Base-by-base conservation (phyloP, 441 rosid genomes). In the Eruca vesicaria region DNA sequence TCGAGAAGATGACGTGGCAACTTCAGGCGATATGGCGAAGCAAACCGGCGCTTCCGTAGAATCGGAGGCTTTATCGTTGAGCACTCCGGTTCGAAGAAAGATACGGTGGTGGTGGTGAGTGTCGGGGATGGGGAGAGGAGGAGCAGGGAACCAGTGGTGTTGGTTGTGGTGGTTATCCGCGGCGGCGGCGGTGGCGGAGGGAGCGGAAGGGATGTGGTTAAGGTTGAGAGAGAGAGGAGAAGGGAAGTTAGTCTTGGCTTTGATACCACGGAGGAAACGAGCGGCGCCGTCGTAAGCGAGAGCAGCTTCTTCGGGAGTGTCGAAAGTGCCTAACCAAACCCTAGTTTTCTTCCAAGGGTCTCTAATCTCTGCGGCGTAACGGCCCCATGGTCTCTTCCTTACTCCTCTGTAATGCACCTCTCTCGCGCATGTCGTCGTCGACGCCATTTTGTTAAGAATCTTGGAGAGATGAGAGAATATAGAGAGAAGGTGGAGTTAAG, bases 281-380 rank as follows among this genome's bases (percentile, higher is more conserved):
- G 99, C 99, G n/a, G 98, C 99, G 21, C 94, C 93, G 60, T 94
- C 99, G 80, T 94, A 94, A 33, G 99, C 99, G 2, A 92, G 88
- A 32, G 99, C 99, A 15, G 99, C 99, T 80, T 94, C 96, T 78
- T 92, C 98, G 0, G 99, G 96, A n/a, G 98, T 92, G 85, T 94
- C 98, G 67, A 94, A 94, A 65, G 99, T 94, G 21, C 98, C 99
- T 64, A 94, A 75, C 99, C 99, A 94, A 60, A 94, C 96, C 68
- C 99, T 80, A 6, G 97, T 88, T 74, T 94, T 94, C 86, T 92
- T 94, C 97, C 98, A 94, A 0, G 99, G 99, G 80, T 94, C 99
- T 19, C 99, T 90, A 68, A 94, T 94, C 85, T 94, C 99, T 0
- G 99, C 99, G 0, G 99, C 98, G 83, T 90, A 94, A 28, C 99